Evolutionary conservation across 345 rosid genomes (phyloP).

Genomic region (Ceriops tagal): DNA sequence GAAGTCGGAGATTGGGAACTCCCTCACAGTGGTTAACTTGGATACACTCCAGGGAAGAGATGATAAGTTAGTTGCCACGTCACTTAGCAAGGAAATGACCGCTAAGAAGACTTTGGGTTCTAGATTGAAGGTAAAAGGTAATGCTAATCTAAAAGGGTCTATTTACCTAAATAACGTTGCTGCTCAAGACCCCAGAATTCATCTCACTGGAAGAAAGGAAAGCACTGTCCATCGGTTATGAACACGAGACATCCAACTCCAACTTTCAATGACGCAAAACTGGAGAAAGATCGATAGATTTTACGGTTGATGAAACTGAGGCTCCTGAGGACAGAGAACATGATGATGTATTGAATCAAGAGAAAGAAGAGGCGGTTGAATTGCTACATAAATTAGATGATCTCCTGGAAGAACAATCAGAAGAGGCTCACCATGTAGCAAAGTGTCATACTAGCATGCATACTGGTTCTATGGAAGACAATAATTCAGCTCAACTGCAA

Average conservation of each 20-base stretch:
- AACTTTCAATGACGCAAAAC: conserved; percentile 24
- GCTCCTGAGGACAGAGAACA: conserved; percentile 44
- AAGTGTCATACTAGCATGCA: conserved; percentile 6
- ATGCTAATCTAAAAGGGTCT: conserved; percentile 53
- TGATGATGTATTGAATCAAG: conserved; percentile 24
- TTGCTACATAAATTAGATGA: conserved; percentile 11
- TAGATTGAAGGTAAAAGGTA: conserved; percentile 37
- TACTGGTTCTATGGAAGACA: conserved; percentile 18
- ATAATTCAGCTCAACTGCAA: conserved; percentile 17
- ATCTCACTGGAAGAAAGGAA: conserved; percentile 23
- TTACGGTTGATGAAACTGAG: conserved; percentile 49
- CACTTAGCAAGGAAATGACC: conserved; percentile 38
- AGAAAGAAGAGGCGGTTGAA: conserved; percentile 23
- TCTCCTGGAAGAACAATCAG: conserved; percentile 11
- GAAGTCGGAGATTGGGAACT: conserved; percentile 24
- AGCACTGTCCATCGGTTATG: conserved; percentile 23
- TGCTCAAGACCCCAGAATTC: conserved; percentile 23
- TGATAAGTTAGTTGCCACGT: conserved; percentile 28
- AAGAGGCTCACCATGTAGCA: conserved; percentile 16
- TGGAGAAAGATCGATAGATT: conserved; percentile 16
- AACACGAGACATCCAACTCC: conserved; percentile 29
- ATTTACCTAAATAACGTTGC: conserved; percentile 43
- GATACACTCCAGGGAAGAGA: conserved; percentile 29
- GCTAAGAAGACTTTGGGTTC: conserved; percentile 59
- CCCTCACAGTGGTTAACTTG: conserved; percentile 20